Evolutionary conservation across 306 rosid genomes (phyloP), one percentile per base, ranked within the genome.

Genomic region (Quercus bicolor): DNA sequence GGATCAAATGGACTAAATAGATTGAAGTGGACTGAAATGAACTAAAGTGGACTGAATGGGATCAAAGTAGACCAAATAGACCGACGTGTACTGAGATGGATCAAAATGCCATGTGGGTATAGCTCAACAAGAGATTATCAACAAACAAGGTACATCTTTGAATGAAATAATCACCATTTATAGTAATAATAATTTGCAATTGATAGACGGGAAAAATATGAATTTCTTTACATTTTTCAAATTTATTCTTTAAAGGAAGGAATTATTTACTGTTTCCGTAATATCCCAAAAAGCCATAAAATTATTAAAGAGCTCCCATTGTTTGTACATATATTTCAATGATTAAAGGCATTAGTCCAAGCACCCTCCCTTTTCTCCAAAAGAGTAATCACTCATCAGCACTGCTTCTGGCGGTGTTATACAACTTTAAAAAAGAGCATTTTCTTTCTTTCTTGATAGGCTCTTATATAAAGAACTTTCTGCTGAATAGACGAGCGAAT

Each of bases 41-140:
- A 6, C 8, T 2, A 8, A 8, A 37, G 11, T 37, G 3, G 0
- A 8, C 3, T 0, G 11, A 37, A 2, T 2, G 2, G 11, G 0
- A 7, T 4, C 31, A 4, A 29, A 29, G 4, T 4, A 0, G 45
- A 0, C 1, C 40, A 33, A 33, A 33, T 33, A 33, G 37, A 33
- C 2, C 0, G 0, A 37, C 10, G 0, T 37, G 45, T 40, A 40
- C 0, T 0, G 0, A 40, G 2, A 40, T 40, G 45, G 45, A 0
- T 40, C 45, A 8, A 8, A 40, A 8, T 40, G 11, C 1, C 0
- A 40, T 2, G 11, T 0, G 3, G 45, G 0, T 1, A 31, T 31
- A 31, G 34, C 34, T 4, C 6, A 31, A 31, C 34, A 31, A 31
- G 10, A 40, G 48, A 28, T 0, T 40, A 7, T 0, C 11, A 40